These are phyloP conservation scores for Rosa hybrid DNA, from an alignment of 331 rosid species.

Conservation along the genomic window DNA sequence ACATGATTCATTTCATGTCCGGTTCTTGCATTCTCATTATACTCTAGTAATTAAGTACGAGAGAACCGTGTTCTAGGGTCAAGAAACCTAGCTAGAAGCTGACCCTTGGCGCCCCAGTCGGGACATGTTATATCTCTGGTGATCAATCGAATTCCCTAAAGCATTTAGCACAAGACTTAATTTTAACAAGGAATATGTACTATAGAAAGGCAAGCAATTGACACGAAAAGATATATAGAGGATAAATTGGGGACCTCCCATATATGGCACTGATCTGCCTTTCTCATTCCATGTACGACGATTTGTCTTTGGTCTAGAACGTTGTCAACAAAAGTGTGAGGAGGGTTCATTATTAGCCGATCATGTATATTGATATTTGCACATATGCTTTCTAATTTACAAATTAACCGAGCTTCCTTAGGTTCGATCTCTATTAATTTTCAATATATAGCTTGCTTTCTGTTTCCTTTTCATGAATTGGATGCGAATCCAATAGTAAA, in stretches of 20 bases:
- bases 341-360: background rate
- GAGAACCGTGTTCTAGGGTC: too few relatives aligned
- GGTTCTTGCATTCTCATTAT: too few relatives aligned
- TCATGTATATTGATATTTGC: background rate
- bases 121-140: too few relatives aligned
- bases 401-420: background rate
- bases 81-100: too few relatives aligned
- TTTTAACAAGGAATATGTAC: background rate
- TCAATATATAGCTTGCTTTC: background rate
- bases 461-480: conserved; percentile 40
- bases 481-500: conserved; percentile 47
- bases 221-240: background rate
- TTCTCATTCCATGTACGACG: conserved; percentile 28
- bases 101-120: too few relatives aligned
- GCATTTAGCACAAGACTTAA: too few relatives aligned
- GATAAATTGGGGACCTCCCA: conserved; percentile 43
- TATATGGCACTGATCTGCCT: conserved; percentile 10
- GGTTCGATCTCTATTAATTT: background rate
- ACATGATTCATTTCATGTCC: too few relatives aligned
- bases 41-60: too few relatives aligned
- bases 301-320: conserved; percentile 12
- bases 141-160: too few relatives aligned
- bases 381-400: background rate
- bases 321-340: conserved; percentile 5
- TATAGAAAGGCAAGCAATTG: background rate